Evolutionary conservation across 2,329 filamentous ascomycete species (phyloP), one percentile per base, ranked within the genome.

Genomic region (Scedosporium dehoogii): DNA sequence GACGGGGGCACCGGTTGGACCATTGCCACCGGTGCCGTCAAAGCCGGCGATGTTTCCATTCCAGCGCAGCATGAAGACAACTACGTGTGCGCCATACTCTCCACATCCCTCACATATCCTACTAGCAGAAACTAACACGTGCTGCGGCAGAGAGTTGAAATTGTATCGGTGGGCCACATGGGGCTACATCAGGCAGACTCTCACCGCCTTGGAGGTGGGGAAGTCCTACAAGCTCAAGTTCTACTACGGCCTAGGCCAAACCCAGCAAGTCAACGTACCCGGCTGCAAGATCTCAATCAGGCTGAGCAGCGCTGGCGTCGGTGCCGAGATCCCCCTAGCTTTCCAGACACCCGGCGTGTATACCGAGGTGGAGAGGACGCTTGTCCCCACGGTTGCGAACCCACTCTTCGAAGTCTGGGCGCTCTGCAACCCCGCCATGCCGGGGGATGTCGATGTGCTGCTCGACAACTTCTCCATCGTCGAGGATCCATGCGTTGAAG

Each of bases 151-250:
- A 25, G n/a, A 23, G 51, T 55, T 55, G 12, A 23, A 23, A 25
- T 55, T 55, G 18, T 16, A 25, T 9, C 51, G 51, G 12, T 55
- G 51, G 51, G n/a, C 21, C 18, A 55, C 51, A 23, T 55, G 51
- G 51, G 51, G 51, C 18, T 55, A 55, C 23, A 16, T 55, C 18
- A 14, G 18, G 21, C 51, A 25, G 23, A 55, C 51, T 5, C n/a
- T 55, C 23, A 23, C 51, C 21, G 12, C 51, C 51, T 14, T 55
- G 23, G 51, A 55, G 21, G 23, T 55, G 12, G 51, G 51, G 23
- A 55, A 55, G 51, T 55, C 51, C 9, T 55, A 55, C 23, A 55
- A 55, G 51, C 51, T 55, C 18, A 55, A 55, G 51, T 55, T 55
- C 23, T 27, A 55, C 23, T 55, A 25, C 12, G 51, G 18, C 5